A percentile compares a stretch with the other conserved stretches of the same genome.
Conservation (phyloP, 208 protist species). For the Acanthamoeba castellanii region DNA sequence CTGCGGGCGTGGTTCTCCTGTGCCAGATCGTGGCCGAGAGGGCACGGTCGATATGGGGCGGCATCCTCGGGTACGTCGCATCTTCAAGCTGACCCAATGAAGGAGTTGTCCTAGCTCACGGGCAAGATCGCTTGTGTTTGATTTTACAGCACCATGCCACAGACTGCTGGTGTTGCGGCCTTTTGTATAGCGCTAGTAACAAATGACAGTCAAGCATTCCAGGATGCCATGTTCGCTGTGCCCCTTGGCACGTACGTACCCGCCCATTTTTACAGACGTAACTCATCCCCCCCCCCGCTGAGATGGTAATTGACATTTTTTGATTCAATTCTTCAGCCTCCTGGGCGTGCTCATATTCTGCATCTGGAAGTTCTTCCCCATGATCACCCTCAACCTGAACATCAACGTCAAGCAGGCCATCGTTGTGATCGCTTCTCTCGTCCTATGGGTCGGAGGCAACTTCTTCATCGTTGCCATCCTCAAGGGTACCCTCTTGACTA, state of each 20-base stretch:
- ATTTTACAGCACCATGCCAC: neutral
- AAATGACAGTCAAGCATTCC: constrained; percentile 2
- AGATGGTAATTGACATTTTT: neutral
- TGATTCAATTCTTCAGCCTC: neutral
- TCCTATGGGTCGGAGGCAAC: constrained; percentile 4
- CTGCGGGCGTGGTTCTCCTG: constrained; percentile 10
- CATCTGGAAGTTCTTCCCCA: constrained; percentile 54
- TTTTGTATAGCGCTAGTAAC: constrained; percentile 41
- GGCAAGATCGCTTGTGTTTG: neutral
- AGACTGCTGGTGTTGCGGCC: constrained; percentile 18
- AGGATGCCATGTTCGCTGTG: constrained; percentile 44
- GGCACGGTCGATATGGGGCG: constrained; percentile 24
- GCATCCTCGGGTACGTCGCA: neutral
- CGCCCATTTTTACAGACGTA: neutral
- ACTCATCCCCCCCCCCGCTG: neutral
- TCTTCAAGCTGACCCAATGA: neutral
- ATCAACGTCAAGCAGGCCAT: constrained; percentile 47
- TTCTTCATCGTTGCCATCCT: constrained; percentile 51
- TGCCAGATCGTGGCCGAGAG: constrained; percentile 11
- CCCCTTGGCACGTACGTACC: constrained; percentile 26
- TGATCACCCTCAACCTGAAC: constrained; percentile 51
- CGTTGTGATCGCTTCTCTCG: neutral
- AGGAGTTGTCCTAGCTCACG: too few relatives aligned
- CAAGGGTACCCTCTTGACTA: neutral
- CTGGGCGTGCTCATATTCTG: constrained; percentile 33